Evolutionary conservation across 2,329 filamentous ascomycete species (phyloP).

Genomic region (Botryotinia convoluta): DNA sequence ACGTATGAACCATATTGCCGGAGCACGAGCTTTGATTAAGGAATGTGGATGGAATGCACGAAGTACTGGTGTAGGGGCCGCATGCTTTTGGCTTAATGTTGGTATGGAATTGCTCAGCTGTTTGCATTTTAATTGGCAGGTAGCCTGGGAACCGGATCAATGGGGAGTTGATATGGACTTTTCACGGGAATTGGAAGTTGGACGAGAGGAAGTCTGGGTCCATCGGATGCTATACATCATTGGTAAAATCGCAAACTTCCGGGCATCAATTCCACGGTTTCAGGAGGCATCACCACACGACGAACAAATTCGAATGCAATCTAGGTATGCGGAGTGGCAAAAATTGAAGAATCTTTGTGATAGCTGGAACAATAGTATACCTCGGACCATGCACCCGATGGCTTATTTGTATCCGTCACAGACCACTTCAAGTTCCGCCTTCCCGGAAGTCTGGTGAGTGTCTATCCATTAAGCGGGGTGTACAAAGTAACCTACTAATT

Average conservation of each 20-base stretch:
- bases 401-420: slow-evolving; percentile 70
- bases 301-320: slow-evolving; percentile 61
- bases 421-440: slow-evolving; percentile 67
- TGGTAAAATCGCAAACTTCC: slow-evolving; percentile 83
- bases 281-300: slow-evolving; percentile 58
- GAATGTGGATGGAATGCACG: slow-evolving; percentile 86
- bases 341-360: slow-evolving; percentile 78
- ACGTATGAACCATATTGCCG: slow-evolving; percentile 86
- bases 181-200: slow-evolving; percentile 52
- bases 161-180: slow-evolving; percentile 86
- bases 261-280: slow-evolving; percentile 63
- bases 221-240: slow-evolving; percentile 86
- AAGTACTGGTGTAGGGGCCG: slow-evolving; percentile 74
- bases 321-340: slow-evolving; percentile 73
- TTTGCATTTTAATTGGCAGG: slow-evolving; percentile 80
- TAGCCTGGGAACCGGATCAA: slow-evolving; percentile 84
- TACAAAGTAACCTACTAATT: slow-evolving; percentile 30
- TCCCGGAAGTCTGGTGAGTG: slow-evolving; percentile 80
- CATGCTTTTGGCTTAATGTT: slow-evolving; percentile 93
- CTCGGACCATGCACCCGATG: slow-evolving; percentile 83
- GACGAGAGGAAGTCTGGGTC: slow-evolving; percentile 80
- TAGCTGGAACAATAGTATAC: slow-evolving; percentile 74
- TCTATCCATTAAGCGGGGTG: neutral
- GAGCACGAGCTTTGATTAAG: slow-evolving; percentile 79
- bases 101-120: slow-evolving; percentile 88